Conservation (phyloP, 495 filamentous ascomycete genomes). For the Penicillium diatomitis region DNA sequence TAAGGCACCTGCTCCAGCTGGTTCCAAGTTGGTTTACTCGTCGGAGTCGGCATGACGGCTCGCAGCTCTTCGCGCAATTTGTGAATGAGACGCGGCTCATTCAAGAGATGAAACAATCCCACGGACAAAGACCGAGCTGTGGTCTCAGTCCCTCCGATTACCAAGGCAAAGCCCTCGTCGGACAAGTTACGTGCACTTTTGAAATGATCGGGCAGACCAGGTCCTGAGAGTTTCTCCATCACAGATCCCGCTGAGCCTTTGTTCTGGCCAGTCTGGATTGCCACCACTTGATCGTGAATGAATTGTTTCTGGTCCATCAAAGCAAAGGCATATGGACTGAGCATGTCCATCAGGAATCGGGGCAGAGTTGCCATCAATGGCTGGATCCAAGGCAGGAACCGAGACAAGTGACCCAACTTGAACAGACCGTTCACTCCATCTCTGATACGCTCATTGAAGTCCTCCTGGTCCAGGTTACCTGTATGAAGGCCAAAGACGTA, state of each 20-base stretch:
- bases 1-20: slow-evolving; percentile 45
- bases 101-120: slow-evolving; percentile 10
- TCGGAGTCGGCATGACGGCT: slow-evolving; percentile 20
- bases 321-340: slow-evolving; percentile 8
- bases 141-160: slow-evolving; percentile 37
- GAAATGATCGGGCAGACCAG: slow-evolving; percentile 11
- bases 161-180: slow-evolving; percentile 31
- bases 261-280: slow-evolving; percentile 2
- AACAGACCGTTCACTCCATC: slow-evolving; percentile 17
- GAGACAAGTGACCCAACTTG: slow-evolving; percentile 5
- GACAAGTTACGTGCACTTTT: slow-evolving; percentile 16
- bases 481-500: slow-evolving; percentile 19
- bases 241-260: not conserved
- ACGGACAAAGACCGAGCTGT: slow-evolving; percentile 16
- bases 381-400: slow-evolving; percentile 14
- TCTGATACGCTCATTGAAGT: slow-evolving; percentile 14
- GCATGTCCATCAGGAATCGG: not conserved
- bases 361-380: slow-evolving; percentile 9
- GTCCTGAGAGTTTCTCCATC: slow-evolving; percentile 3
- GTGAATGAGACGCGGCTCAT: not conserved
- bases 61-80: slow-evolving; percentile 27
- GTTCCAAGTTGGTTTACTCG: slow-evolving; percentile 19
- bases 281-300: not conserved
- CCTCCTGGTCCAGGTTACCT: slow-evolving; percentile 15
- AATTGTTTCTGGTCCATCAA: slow-evolving; percentile 7